Conservation (phyloP, 2,329 filamentous ascomycete species). For the Escovopsis weberi region DNA sequence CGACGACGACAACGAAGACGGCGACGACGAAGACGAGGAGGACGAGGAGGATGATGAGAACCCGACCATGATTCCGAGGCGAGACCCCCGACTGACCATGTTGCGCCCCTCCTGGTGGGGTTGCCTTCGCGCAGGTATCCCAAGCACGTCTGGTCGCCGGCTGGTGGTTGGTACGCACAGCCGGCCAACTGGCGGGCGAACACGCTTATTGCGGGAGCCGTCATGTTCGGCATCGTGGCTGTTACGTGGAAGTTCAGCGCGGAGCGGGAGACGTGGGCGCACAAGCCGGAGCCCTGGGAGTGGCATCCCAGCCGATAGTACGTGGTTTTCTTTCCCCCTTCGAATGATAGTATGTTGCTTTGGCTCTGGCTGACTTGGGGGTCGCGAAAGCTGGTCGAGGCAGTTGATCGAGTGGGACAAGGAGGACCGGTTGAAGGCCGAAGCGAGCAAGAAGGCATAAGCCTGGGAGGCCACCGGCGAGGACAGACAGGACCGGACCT, state of each 20-base stretch:
- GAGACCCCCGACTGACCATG: too few species aligned
- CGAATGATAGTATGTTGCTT: not conserved
- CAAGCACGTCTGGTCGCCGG: slow-evolving; percentile 98
- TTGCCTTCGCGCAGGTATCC: slow-evolving; percentile 52
- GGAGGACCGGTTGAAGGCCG: slow-evolving; percentile 24
- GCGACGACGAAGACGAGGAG: too few species aligned
- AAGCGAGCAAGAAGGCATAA: slow-evolving; percentile 15
- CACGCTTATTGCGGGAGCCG: slow-evolving; percentile 59
- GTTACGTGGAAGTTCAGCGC: slow-evolving; percentile 60
- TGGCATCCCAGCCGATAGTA: slow-evolving; percentile 81
- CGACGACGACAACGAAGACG: slow-evolving; percentile 3
- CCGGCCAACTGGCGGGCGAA: slow-evolving; percentile 92
- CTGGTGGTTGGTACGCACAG: slow-evolving; percentile 95
- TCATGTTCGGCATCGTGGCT: slow-evolving; percentile 53
- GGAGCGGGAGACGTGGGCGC: slow-evolving; percentile 55
- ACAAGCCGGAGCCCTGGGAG: slow-evolving; percentile 60
- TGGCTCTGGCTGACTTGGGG: slow-evolving; percentile 1
- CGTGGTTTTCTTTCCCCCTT: slow-evolving; percentile 19
- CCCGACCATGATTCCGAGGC: too few species aligned
- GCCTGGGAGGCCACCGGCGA: too few species aligned
- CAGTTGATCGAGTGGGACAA: slow-evolving; percentile 31
- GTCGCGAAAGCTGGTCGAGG: slow-evolving; percentile 26
- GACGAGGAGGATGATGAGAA: too few species aligned
- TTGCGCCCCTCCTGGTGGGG: too few species aligned
- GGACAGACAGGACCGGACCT: too few species aligned